A percentile compares a stretch with the other conserved stretches of the same genome.
These are phyloP conservation scores for Calocera viscosa DNA, from an alignment of 768 basidiomycete genomes.

Conservation along the genomic window DNA sequence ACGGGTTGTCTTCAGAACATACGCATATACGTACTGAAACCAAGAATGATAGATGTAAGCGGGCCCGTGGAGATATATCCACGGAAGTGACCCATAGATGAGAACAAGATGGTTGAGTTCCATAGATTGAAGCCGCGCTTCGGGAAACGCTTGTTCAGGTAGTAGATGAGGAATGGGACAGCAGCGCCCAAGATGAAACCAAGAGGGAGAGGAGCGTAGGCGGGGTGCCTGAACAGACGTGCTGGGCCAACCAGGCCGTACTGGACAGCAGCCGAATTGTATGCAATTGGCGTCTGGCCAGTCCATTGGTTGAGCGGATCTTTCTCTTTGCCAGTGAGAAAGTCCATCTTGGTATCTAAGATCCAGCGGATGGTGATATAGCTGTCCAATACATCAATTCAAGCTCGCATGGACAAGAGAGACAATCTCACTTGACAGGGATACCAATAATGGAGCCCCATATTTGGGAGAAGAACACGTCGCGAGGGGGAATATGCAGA, in stretches of 20 bases:
- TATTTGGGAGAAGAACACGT: conserved; percentile 5
- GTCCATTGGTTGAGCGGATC: conserved; percentile 1
- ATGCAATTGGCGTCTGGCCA: background rate
- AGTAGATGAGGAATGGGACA: background rate
- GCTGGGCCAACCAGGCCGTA: conserved; percentile 1
- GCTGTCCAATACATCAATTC: background rate
- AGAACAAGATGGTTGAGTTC: conserved; percentile 1
- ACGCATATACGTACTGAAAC: conserved; percentile 9
- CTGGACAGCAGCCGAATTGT: background rate
- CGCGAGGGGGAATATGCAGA: background rate
- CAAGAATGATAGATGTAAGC: background rate
- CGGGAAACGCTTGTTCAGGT: conserved; percentile 2
- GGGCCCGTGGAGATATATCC: background rate
- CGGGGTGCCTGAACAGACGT: background rate
- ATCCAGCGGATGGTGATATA: conserved; percentile 7
- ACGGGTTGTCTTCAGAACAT: background rate
- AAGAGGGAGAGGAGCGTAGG: conserved; percentile 4
- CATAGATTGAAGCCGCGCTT: background rate
- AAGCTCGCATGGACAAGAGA: background rate
- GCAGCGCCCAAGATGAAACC: conserved; percentile 1
- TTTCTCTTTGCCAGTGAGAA: background rate
- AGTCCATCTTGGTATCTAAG: conserved; percentile 8
- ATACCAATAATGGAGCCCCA: conserved; percentile 5
- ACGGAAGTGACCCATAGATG: background rate
- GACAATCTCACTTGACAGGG: background rate